Conservation (phyloP, 2,329 filamentous ascomycete genomes). For the Fusarium solani-melongenae region DNA sequence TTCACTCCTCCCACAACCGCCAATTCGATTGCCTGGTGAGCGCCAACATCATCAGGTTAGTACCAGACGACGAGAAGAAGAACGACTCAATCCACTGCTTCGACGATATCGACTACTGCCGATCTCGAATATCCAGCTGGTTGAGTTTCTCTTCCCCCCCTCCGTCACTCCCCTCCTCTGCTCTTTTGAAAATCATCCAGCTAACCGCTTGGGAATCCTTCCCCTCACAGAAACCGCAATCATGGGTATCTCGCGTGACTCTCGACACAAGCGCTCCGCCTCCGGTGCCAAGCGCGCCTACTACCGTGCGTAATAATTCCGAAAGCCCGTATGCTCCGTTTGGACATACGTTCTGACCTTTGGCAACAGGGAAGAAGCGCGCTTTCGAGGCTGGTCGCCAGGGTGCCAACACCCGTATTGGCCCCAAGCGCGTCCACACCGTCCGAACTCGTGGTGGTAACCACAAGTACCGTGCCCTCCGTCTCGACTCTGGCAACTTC, state of each 20-base stretch:
- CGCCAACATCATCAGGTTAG: slow-evolving; percentile 61
- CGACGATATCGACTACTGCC: slow-evolving; percentile 34
- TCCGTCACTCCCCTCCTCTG: not conserved
- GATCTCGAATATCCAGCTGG: slow-evolving; percentile 36
- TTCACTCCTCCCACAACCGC: slow-evolving; percentile 53
- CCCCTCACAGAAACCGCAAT: slow-evolving; percentile 74
- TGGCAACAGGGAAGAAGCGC: slow-evolving; percentile 86
- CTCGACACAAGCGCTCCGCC: slow-evolving; percentile 99
- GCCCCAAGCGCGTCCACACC: slow-evolving; percentile 94
- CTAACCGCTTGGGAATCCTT: slow-evolving; percentile 39
- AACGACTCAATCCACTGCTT: slow-evolving; percentile 37
- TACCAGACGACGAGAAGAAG: slow-evolving; percentile 40
- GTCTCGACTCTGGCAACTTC: slow-evolving; percentile 99
- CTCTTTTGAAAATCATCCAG: slow-evolving; percentile 4
- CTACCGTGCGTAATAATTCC: slow-evolving; percentile 78
- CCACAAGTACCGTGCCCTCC: slow-evolving; percentile 99
- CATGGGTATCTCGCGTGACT: slow-evolving; percentile 99
- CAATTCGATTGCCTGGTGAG: slow-evolving; percentile 63
- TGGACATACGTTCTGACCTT: slow-evolving; percentile 79
- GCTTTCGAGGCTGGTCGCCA: slow-evolving; percentile 99
- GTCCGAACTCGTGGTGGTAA: slow-evolving; percentile 98
- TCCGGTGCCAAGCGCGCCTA: slow-evolving; percentile 97
- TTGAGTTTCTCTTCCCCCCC: slow-evolving; percentile 33
- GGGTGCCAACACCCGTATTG: slow-evolving; percentile 99
- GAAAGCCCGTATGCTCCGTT: slow-evolving; percentile 73